Base-by-base conservation (phyloP, 2,329 filamentous ascomycete species). In the Claviceps fusiformis region DNA sequence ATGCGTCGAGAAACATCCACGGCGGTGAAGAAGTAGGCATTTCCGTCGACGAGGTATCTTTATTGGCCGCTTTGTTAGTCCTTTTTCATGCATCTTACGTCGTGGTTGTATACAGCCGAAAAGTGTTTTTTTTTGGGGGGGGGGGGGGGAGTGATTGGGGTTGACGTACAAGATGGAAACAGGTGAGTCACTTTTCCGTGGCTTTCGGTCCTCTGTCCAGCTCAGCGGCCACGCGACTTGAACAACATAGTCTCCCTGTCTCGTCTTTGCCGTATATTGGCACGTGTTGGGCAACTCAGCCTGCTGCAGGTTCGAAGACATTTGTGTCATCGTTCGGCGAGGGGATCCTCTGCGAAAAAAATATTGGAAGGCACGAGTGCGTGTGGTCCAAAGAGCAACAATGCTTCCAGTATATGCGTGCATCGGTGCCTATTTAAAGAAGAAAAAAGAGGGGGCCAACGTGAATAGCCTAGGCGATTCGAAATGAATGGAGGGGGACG, bases 21-120 rank as follows among this genome's bases (percentile, higher is more conserved):
- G 1, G 66, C 66, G 24, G 67, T 65, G 53, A 65, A 62, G 59
- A 70, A 68, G 48, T 68, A 67, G 5, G 65, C 67, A 31, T 70
- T 70, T 1, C 68, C 68, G 29, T 69, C 68, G 0, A 66, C 63
- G 3, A 68, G 54, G 43, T 70, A 69, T 8, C 68, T 69, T 43
- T 10, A 24, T 27, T 3, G 5, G n/a, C 43, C 19, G 46, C 46
- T 49, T 19, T 13, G 17, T 49, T n/a, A 35, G 17, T 7, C 17
- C 29, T 33, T 5, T 48, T n/a, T 11, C 27, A 3, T 46, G 5
- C 27, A 3, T 46, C 15, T 5, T 31, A 33, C 9, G 5, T 9
- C 15, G 8, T 19, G 4, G 29, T 19, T 19, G n/a, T 9, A 10
- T 10, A 19, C 31, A 35, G 19, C 8, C 9, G 17, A 11, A 27